Evolutionary conservation across 192 early-diverging fungal species (phyloP), one percentile per base, ranked within the genome.

Genomic region (Coemansia sp.): DNA sequence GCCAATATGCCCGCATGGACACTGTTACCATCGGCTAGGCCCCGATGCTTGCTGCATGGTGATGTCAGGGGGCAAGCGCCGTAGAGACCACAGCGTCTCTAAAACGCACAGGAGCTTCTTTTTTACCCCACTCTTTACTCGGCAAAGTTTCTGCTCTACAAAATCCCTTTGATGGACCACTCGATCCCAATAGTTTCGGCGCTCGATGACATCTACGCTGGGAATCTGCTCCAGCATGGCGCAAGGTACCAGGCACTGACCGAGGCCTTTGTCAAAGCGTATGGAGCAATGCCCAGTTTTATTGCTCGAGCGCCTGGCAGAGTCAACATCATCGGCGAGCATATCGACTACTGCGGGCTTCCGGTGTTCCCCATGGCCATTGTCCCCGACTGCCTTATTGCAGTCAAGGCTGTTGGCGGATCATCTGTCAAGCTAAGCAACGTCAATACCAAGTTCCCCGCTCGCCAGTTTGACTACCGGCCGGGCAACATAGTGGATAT

Each of bases 301-400:
- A 88, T 92, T 56, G 92, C 89, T 37, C 88, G 96, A 33, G 89
- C 92, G 5, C 95, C 96, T 5, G 96, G 96, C 42, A 85, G 94
- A 14, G 94, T 96, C 33, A 98, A 98, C 82, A 83, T 98, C 34
- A 98, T 98, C 73, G 96, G 95, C 36, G 96, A 98, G 71, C 96
- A 98, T 72, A 91, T 98, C 50, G 96, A 98, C 83, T 96, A 96
- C 83, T 90, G 88, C 68, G 95, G 94, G 20, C 92, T 91, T 62
- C 92, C 92, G 13, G 96, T 98, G 14, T 85, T 98, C 21, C 96
- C 96, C 37, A 96, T 96, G 95, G 96, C 94, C 38, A 90, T 98
- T 66, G 92, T 48, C 85, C 90, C 58, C 18, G 68, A 70, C 61
- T 71, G 62, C 26, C 45, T 71, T 33, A 71, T 65, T 10, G 69